Percentiles rank a stretch among this genome's conserved stretches.
Conservation (phyloP, 768 basidiomycete genomes). For the Tylopilus plumbeoviolaceoides region DNA sequence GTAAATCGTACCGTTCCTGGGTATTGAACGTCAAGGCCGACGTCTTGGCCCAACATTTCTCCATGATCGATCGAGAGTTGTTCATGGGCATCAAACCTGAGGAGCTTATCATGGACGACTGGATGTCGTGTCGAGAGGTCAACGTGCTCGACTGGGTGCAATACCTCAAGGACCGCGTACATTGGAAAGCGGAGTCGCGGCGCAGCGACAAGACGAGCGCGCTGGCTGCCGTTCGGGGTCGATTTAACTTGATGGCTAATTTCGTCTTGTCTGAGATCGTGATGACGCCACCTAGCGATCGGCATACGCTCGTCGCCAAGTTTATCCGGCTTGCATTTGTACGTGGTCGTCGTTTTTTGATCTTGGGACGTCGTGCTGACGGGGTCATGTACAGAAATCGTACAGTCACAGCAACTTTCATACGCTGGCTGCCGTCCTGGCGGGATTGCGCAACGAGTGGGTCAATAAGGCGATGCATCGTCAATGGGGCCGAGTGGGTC, state of each 20-base stretch:
- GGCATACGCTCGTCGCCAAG: slow-evolving; percentile 64
- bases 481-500: slow-evolving; percentile 63
- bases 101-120: slow-evolving; percentile 75
- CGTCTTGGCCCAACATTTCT: slow-evolving; percentile 69
- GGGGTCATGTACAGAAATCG: slow-evolving; percentile 56
- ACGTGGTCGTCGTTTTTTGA: slow-evolving; percentile 25
- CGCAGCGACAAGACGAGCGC: slow-evolving; percentile 63
- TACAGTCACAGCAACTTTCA: slow-evolving; percentile 76
- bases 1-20: slow-evolving; percentile 65
- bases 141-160: slow-evolving; percentile 81
- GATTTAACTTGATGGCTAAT: slow-evolving; percentile 83
- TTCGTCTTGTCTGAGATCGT: slow-evolving; percentile 82
- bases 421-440: slow-evolving; percentile 74
- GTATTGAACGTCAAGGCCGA: slow-evolving; percentile 61
- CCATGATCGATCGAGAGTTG: slow-evolving; percentile 85
- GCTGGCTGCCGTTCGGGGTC: slow-evolving; percentile 67
- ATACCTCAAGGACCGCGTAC: slow-evolving; percentile 71
- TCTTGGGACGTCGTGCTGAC: slow-evolving; percentile 3
- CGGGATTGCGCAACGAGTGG: slow-evolving; percentile 68
- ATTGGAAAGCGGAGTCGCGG: slow-evolving; percentile 60
- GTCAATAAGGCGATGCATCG: slow-evolving; percentile 65
- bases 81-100: slow-evolving; percentile 84
- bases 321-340: slow-evolving; percentile 88
- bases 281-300: slow-evolving; percentile 61
- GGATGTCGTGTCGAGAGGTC: too few relatives aligned